Percentiles rank a stretch among this genome's conserved stretches.
Conservation (phyloP, 2,329 filamentous ascomycete species). For the Elsinoe australis region DNA sequence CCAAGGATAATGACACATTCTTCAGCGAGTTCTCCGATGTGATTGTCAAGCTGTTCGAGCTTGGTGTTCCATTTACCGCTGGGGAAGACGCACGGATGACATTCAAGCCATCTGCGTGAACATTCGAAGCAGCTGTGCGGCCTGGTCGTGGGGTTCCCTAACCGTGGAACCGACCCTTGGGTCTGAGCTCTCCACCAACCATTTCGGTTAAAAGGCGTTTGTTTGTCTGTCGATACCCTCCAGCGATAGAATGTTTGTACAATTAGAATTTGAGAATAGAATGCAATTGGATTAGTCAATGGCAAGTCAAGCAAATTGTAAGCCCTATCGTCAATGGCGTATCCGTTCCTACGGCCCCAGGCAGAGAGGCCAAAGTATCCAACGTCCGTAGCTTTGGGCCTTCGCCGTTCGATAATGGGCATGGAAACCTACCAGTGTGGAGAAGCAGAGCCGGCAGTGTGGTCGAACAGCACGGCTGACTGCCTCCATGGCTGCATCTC, state of each 20-base stretch:
- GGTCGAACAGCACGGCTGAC: neutral
- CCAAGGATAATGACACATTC: conserved; percentile 82
- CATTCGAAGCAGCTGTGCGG: too few relatives aligned
- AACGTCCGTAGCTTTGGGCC: conserved; percentile 13
- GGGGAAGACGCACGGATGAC: conserved; percentile 38
- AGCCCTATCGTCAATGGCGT: conserved; percentile 8
- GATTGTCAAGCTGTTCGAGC: conserved; percentile 77
- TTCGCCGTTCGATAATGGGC: conserved; percentile 18
- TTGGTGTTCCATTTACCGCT: conserved; percentile 77
- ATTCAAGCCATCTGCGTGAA: conserved; percentile 40
- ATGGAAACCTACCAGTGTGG: conserved; percentile 13
- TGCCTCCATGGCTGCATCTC: conserved; percentile 4
- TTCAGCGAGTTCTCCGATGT: conserved; percentile 86
- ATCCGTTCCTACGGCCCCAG: neutral
- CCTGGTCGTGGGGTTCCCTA: too few relatives aligned
- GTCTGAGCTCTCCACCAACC: too few relatives aligned
- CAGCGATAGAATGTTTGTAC: neutral
- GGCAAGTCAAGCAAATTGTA: neutral
- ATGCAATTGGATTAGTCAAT: neutral
- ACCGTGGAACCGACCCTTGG: too few relatives aligned
- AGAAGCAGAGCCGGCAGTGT: conserved; percentile 6
- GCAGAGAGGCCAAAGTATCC: conserved; percentile 2
- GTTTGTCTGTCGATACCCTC: neutral
- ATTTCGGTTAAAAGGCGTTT: neutral
- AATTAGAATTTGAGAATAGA: neutral